These are phyloP conservation scores for Hypholoma fasciculare DNA, from an alignment of 768 basidiomycete species.

Conservation along the genomic window DNA sequence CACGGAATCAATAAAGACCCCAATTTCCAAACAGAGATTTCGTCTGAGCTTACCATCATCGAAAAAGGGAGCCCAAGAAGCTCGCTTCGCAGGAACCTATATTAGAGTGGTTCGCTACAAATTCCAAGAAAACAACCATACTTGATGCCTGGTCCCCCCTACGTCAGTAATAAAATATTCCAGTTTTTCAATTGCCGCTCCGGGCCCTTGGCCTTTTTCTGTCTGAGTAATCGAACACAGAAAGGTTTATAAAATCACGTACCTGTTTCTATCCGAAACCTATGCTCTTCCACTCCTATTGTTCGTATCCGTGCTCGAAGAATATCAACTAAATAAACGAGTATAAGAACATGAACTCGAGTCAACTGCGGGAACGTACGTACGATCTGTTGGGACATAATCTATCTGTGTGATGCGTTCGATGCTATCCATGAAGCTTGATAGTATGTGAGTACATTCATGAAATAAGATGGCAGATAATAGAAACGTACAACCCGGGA, in stretches of 20 bases:
- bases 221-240: not conserved
- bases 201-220: not conserved
- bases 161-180: constrained; percentile 75
- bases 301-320: constrained; percentile 76
- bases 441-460: not conserved
- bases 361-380: constrained; percentile 17
- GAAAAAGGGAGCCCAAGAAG: constrained; percentile 77
- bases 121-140: constrained; percentile 18
- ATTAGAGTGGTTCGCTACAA: not conserved
- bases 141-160: constrained; percentile 59
- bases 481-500: constrained; percentile 67
- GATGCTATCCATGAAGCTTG: constrained; percentile 73
- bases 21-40: too few relatives aligned
- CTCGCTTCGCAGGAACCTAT: constrained; percentile 35
- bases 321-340: constrained; percentile 52
- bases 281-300: constrained; percentile 73
- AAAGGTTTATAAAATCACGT: constrained; percentile 3
- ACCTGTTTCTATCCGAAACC: constrained; percentile 61
- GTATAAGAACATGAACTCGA: not conserved
- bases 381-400: constrained; percentile 68
- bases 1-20: not conserved
- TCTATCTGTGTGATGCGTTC: constrained; percentile 51
- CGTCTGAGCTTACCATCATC: constrained; percentile 50
- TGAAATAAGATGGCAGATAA: not conserved
- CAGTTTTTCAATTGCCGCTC: constrained; percentile 35